These are phyloP conservation scores for Passalora sequoiae DNA, from an alignment of 2,329 filamentous ascomycete species.

Conservation along the genomic window DNA sequence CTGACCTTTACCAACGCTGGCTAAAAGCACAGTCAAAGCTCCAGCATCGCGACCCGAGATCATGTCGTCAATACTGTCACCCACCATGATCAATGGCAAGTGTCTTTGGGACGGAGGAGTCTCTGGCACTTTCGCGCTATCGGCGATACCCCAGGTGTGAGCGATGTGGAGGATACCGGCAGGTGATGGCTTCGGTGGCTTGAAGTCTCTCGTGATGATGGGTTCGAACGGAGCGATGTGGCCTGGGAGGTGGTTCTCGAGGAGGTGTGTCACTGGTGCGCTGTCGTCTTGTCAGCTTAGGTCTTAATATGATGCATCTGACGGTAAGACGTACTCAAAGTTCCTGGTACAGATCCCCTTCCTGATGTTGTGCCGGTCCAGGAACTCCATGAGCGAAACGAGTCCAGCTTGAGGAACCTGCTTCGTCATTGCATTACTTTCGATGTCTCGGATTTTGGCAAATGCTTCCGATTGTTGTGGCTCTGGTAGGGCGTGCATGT, in stretches of 20 bases:
- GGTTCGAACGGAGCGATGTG: constrained; percentile 60
- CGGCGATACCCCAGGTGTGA: constrained; percentile 60
- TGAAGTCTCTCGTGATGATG: constrained; percentile 78
- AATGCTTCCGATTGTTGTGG: constrained; percentile 55
- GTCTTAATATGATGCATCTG: too few species aligned
- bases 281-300: too few species aligned
- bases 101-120: constrained; percentile 10
- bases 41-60: constrained; percentile 77
- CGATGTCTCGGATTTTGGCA: constrained; percentile 70
- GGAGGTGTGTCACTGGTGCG: constrained; percentile 66
- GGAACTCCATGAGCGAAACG: constrained; percentile 70
- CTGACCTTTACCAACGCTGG: constrained; percentile 29
- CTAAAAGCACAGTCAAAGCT: constrained; percentile 79
- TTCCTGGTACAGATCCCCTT: constrained; percentile 94
- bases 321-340: constrained; percentile 61
- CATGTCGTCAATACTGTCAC: constrained; percentile 82
- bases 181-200: constrained; percentile 79
- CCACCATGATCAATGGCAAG: constrained; percentile 48
- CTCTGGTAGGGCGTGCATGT: constrained; percentile 70
- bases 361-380: constrained; percentile 60
- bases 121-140: constrained; percentile 27
- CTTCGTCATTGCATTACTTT: constrained; percentile 70
- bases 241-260: constrained; percentile 66
- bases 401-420: constrained; percentile 83
- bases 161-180: constrained; percentile 86